Evolutionary conservation across 495 filamentous ascomycete genomes (phyloP), one percentile per base, ranked within the genome.

Genomic region (Penicillium paxilli): DNA sequence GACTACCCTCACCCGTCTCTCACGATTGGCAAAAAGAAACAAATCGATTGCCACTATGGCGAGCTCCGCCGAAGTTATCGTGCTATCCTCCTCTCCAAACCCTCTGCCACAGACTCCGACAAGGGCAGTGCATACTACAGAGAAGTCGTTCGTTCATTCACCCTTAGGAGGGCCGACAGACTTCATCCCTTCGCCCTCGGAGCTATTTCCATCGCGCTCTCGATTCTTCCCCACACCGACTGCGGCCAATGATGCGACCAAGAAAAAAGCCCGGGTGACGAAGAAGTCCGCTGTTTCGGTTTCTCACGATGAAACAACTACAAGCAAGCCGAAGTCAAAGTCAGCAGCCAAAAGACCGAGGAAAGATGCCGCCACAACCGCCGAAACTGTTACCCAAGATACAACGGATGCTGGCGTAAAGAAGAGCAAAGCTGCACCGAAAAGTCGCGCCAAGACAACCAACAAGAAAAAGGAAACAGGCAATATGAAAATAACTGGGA

Each of bases 1-100:
- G 30, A 38, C 16, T 16, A 38, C 16, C 35, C 35, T 35, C 32
- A 3, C n/a, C 23, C 23, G 37, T n/a, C 25, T 47, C 23, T n/a
- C n/a, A n/a, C n/a, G 28, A 32, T 33, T 16, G 23, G 20, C 23
- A 6, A 16, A 16, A 11, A 14, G 19, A 28, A 28, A 51, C 38
- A 40, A 54, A 44, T 46, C 47, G 30, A 22, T 63, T 30, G 57
- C 35, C 55, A 71, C 53, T 46, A 76, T 74, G 71, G 42, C 47
- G 45, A 58, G 58, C 57, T 52, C 63, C 41, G 55, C 61, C 6
- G 64, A 74, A 44, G 63, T 70, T 40, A 66, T 75, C 37, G 42
- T 75, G 23, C 58, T 78, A 44, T 73, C 73, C 22, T 80, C 76
- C 21, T 75, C 76, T 6, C 75, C 77, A 21, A 66, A 60, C 30